Evolutionary conservation across 2,329 filamentous ascomycete genomes (phyloP), one percentile per base, ranked within the genome.

Genomic region (Nannizziopsis arthrosporioides): DNA sequence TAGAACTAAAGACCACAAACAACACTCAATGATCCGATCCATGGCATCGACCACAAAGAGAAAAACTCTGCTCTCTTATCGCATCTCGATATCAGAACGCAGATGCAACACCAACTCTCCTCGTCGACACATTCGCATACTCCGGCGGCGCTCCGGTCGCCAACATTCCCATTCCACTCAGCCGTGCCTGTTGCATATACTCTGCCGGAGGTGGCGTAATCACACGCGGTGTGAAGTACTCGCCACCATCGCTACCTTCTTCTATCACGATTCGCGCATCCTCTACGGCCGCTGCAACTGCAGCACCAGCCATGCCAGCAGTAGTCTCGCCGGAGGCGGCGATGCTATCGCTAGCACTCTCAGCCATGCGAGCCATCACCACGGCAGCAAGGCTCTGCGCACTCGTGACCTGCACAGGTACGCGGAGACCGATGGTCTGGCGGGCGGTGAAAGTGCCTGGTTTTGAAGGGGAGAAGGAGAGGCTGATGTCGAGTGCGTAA

Each of bases 401-500:
- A 27, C 22, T 27, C 22, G 57, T 61, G 37, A 73, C 55, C 55
- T 73, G 70, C 17, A 73, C 60, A 0, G 71, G 71, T 0, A 72
- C 43, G 17, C 64, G 66, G 15, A 73, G 57, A 1, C 63, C 63
- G 30, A 70, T 53, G 9, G 61, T 63, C 2, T 68, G 65, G 3
- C 61, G 63, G 41, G 66, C 57, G 6, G 70, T 59, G 37, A 42
- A 42, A 36, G 22, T 15, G 37, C 70, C 63, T 45, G 68, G 62
- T 41, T 69, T 62, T 0, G 73, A 70, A 0, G 73, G 71, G 55
- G 75, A 72, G 43, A 77, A 71, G 2, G 73, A 71, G 17, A 85
- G 63, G 11, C 70, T 68, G 49, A 85, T 63, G 46, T 78, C 74
- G 11, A 86, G 71, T 3, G 68, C 63, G 61, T 86, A 85, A 14